Conservation (phyloP, 768 basidiomycete genomes). For the Xanthoconium purpureum region DNA sequence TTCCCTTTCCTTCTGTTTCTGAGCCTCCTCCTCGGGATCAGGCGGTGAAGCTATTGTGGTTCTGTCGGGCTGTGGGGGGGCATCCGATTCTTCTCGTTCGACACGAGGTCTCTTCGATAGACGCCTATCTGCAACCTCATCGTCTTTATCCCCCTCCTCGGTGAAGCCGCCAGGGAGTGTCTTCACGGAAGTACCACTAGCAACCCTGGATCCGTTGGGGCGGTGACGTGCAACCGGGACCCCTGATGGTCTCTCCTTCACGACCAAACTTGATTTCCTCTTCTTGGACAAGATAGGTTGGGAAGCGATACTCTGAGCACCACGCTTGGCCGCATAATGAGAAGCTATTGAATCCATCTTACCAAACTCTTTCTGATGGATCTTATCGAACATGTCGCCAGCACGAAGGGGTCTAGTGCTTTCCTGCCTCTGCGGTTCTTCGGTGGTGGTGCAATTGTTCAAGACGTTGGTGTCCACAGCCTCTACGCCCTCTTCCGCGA, state of each 20-base stretch:
- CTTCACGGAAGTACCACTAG: constrained; percentile 24
- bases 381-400: constrained; percentile 47
- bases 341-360: constrained; percentile 76
- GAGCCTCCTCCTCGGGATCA: constrained; percentile 29
- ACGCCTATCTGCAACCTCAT: constrained; percentile 36
- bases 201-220: constrained; percentile 23
- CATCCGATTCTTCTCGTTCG: constrained; percentile 29
- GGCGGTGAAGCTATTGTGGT: constrained; percentile 34
- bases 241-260: constrained; percentile 28
- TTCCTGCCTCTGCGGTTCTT: constrained; percentile 5
- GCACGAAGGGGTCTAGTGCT: constrained; percentile 29
- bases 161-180: constrained; percentile 59
- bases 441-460: constrained; percentile 22
- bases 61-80: constrained; percentile 25
- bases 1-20: constrained; percentile 48
- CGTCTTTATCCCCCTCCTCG: constrained; percentile 48
- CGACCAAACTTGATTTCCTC: constrained; percentile 51
- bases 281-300: constrained; percentile 34
- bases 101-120: constrained; percentile 46
- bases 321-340: constrained; percentile 47
- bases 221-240: constrained; percentile 16
- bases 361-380: constrained; percentile 62
- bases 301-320: constrained; percentile 17
- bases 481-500: constrained; percentile 55
- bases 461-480: constrained; percentile 47